Conservation (phyloP, 371 early-diverging fungal genomes). For the Paraphysoderma sedebokerense region DNA sequence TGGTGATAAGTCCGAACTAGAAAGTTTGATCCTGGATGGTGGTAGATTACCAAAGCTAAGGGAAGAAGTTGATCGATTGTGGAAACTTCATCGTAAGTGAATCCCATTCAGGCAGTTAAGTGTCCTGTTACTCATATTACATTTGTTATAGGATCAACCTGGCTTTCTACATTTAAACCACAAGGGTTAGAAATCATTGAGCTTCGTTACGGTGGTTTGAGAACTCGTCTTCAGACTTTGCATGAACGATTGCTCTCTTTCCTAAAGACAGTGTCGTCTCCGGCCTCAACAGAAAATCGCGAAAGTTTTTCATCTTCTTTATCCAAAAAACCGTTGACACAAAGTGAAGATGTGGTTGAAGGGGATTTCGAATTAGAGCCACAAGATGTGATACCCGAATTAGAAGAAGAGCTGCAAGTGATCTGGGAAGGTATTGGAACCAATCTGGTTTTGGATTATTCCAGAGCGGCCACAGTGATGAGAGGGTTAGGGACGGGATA, state of each 20-base stretch:
- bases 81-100: conserved; percentile 63
- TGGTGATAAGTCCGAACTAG: conserved; percentile 24
- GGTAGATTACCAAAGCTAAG: conserved; percentile 31
- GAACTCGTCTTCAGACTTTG: conserved; percentile 54
- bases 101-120: too few relatives aligned
- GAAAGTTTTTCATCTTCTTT: background rate
- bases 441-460: conserved; percentile 45
- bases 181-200: conserved; percentile 76
- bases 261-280: conserved; percentile 1
- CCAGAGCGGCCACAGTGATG: conserved; percentile 31
- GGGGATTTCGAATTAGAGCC: conserved; percentile 20
- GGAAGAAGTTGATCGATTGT: conserved; percentile 44
- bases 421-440: conserved; percentile 43
- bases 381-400: conserved; percentile 37
- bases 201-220: conserved; percentile 58
- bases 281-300: background rate
- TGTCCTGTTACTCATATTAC: too few relatives aligned
- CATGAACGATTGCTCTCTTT: conserved; percentile 49
- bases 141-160: too few relatives aligned
- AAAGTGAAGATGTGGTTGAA: conserved; percentile 13
- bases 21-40: conserved; percentile 25
- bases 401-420: conserved; percentile 39
- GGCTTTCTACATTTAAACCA: conserved; percentile 60
- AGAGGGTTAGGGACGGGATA: background rate
- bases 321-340: conserved; percentile 3